Evolutionary conservation across 2,329 filamentous ascomycete genomes (phyloP).

Genomic region (Cladobotryum mycophilum): DNA sequence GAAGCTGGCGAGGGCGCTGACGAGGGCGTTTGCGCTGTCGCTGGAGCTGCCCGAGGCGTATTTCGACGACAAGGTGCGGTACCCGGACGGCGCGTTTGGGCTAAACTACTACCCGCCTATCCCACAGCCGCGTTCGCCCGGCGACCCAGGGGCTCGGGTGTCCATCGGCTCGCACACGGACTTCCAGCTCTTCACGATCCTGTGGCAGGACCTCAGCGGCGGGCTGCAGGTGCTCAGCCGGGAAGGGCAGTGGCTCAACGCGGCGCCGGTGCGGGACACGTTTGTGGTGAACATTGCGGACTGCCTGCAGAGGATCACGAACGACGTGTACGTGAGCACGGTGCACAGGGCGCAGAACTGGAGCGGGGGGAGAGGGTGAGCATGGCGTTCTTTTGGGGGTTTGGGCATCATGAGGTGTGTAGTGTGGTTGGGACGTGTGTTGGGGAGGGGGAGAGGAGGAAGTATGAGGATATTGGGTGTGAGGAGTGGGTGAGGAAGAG

Average conservation of each 20-base stretch:
- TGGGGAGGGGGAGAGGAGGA: slow-evolving; percentile 25
- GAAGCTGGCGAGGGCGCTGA: slow-evolving; percentile 43
- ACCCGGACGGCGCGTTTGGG: slow-evolving; percentile 40
- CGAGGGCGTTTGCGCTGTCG: slow-evolving; percentile 48
- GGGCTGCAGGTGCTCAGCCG: slow-evolving; percentile 39
- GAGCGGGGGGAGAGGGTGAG: slow-evolving; percentile 34
- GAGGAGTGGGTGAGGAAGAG: slow-evolving; percentile 32
- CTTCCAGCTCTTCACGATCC: slow-evolving; percentile 44
- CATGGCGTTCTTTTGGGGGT: slow-evolving; percentile 43
- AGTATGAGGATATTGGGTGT: slow-evolving; percentile 35
- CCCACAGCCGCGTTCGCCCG: background rate
- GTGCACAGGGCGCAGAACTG: slow-evolving; percentile 43
- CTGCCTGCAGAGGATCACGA: slow-evolving; percentile 45
- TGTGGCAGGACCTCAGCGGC: slow-evolving; percentile 37
- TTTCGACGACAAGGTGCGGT: slow-evolving; percentile 48
- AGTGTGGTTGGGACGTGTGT: slow-evolving; percentile 33
- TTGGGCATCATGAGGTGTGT: slow-evolving; percentile 35
- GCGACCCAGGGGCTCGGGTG: slow-evolving; percentile 17
- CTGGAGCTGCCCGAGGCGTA: slow-evolving; percentile 47
- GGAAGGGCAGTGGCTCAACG: slow-evolving; percentile 35
- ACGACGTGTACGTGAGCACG: slow-evolving; percentile 42
- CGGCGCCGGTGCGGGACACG: slow-evolving; percentile 33
- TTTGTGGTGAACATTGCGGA: slow-evolving; percentile 49
- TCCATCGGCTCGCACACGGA: slow-evolving; percentile 48
- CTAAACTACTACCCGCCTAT: slow-evolving; percentile 36